A percentile compares a stretch with the other conserved stretches of the same genome.
Evolutionary conservation across 768 basidiomycete species (phyloP).

Genomic region (Xerocomus potaroensis): DNA sequence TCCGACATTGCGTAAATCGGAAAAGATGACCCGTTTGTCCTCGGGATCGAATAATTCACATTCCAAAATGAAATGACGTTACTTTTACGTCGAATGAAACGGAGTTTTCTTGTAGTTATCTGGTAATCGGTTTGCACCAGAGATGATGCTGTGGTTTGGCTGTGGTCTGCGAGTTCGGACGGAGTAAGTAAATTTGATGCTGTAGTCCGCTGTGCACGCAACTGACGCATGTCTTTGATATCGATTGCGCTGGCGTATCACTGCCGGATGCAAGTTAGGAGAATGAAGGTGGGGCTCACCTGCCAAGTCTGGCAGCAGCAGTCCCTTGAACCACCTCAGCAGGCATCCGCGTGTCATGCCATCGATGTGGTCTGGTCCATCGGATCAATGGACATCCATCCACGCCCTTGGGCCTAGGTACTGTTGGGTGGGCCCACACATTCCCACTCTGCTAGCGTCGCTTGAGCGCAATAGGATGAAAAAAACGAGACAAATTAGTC

Average conservation of each 20-base stretch:
- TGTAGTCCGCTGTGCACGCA: conserved; percentile 8
- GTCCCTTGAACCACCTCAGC: conserved; percentile 9
- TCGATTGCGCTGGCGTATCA: conserved; percentile 11
- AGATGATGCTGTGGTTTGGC: neutral
- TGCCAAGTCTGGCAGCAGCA: conserved; percentile 1
- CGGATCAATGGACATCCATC: conserved; percentile 6
- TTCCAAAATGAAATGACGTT: neutral
- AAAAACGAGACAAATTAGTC: neutral
- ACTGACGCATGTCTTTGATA: conserved; percentile 8
- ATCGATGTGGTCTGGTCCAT: neutral
- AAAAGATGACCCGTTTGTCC: neutral
- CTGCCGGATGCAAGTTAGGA: conserved; percentile 12
- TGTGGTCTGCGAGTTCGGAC: neutral
- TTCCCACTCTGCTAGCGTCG: conserved; percentile 7
- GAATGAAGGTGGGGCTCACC: conserved; percentile 1
- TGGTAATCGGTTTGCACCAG: conserved; percentile 3
- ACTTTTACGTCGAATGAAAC: conserved; percentile 9
- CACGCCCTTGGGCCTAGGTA: conserved; percentile 23
- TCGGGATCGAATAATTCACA: neutral
- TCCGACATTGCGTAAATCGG: neutral
- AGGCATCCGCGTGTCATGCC: conserved; percentile 19
- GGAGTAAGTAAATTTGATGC: neutral
- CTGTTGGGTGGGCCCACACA: no score
- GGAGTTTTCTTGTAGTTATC: neutral
- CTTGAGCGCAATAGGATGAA: neutral